Conservation (phyloP, 1,284 basidiomycete genomes). For the Cutaneotrichosporon mucoides region DNA sequence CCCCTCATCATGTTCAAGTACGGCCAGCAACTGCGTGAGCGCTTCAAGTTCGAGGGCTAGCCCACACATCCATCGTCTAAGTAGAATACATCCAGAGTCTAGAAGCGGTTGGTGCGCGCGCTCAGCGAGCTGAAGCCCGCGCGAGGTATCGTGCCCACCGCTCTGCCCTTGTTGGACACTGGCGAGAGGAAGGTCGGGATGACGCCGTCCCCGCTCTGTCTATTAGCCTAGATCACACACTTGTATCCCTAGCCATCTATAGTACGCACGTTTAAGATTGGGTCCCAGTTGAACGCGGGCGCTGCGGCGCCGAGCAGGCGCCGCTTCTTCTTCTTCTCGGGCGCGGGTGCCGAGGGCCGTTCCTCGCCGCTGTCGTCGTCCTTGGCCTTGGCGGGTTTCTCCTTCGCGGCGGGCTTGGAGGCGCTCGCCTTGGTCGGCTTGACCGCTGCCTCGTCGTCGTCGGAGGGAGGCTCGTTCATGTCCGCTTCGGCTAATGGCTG, state of each 20-base stretch:
- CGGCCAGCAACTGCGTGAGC: constrained; percentile 45
- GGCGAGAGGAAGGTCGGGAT: constrained; percentile 41
- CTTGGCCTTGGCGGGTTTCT: neutral
- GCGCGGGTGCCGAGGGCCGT: neutral
- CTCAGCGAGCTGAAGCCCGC: constrained; percentile 23
- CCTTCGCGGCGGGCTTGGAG: neutral
- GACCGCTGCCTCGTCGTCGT: neutral
- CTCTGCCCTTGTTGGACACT: constrained; percentile 11
- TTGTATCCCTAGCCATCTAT: neutral
- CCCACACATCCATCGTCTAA: neutral
- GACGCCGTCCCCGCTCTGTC: constrained; percentile 44
- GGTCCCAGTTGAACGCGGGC: constrained; percentile 42
- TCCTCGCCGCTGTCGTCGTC: neutral
- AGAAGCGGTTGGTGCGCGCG: neutral
- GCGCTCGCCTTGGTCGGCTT: neutral
- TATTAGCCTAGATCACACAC: neutral
- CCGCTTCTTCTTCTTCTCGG: constrained; percentile 33
- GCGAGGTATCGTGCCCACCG: constrained; percentile 30
- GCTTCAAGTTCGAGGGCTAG: constrained; percentile 35
- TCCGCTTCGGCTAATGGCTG: neutral
- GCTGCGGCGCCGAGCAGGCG: constrained; percentile 29
- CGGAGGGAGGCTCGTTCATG: neutral
- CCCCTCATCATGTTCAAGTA: constrained; percentile 49
- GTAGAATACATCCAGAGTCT: neutral
- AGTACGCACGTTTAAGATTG: constrained; percentile 38